Base-by-base conservation (phyloP, 192 early-diverging fungal species). In the Mortierella claussenii region DNA sequence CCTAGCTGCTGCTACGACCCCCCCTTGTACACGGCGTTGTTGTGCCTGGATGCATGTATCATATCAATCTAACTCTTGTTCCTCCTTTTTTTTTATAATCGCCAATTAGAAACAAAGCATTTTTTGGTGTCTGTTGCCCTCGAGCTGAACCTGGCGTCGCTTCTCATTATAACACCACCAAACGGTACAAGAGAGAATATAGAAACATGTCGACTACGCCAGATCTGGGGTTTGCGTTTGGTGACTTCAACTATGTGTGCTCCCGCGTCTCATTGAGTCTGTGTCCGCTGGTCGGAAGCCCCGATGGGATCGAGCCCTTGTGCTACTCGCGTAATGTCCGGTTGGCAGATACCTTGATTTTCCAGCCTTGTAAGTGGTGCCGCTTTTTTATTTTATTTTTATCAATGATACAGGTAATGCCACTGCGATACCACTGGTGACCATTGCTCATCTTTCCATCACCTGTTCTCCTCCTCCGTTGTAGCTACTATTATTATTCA, bases 281-380 rank as follows among this genome's bases (percentile, higher is more conserved):
- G 50, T 99, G 97, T 79, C 95, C 97, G 33, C 86, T 97, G 55
- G 91, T 98, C 60, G 95, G 95, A 47, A 53, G 76, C n/a, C 79
- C 55, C 42, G 83, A 86, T 23, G 92, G 92, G 26, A 87, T 91
- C 55, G 95, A 96, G 79, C 96, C 97, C 34, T 76, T 81, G 42
- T 98, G 98, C 85, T 99, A 98, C 79, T 92, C 95, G 53, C 86
- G 98, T 49, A 98, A 98, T 79, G 94, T 99, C 62, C 93, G 96
- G 68, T 80, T 98, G 31, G 87, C 81, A 65, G 87, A 86, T 62
- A 86, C 88, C 31, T 84, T 98, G 20, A 91, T 98, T 42, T 99
- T 99, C 79, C 95, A 99, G 82, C 94, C 95, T 34, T 84, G 87
- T 88, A 85, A 80, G 60, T 68, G 5, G 46, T 13, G 13, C 7